Evolutionary conservation across 163 green algal genomes (phyloP), one percentile per base, ranked within the genome.

Genomic region (Volvox carteri): DNA sequence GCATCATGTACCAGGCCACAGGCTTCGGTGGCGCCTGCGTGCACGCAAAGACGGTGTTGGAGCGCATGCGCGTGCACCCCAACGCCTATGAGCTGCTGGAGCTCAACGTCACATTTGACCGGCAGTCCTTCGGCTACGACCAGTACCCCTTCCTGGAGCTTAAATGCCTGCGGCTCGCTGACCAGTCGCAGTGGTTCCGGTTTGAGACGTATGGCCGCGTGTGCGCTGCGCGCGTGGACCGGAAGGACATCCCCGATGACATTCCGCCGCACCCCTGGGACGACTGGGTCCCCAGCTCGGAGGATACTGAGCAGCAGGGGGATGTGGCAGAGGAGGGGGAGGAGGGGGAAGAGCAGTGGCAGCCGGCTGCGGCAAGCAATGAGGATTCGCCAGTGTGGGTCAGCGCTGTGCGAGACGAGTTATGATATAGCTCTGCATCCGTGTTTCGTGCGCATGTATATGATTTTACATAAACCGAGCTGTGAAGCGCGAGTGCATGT

Each of bases 21-120:
- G 91, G 48, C 6, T 84, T 87, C 16, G 95, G 94, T 4, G 95
- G 95, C 18, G 33, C 21, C 5, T 97, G 94, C 90, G 33, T 96
- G 11, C 78, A 35, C 37, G 28, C 35, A 0, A 80, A 89, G 41
- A 72, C 92, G 18, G 92, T 91, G 14, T 28, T 83, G 18, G 52
- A 75, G 46, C 78, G 91, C 33, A 37, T 95, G 73, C 28, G 35
- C 37, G 37, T 74, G 25, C 33, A 90, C 18, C 85, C 85, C 12
- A 44, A 35, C 21, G 23, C 70, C 9, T 89, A 89, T 42, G 84
- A 91, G 87, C 52, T 91, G 72, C 67, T 91, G 42, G 73, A 80
- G 23, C 48, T 91, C 42, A 91, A 91, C 44, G 70, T 91, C 28
- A 91, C 78, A 16, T 89, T 74, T 23, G 87, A 91, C 58, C 44